Evolutionary conservation across 371 early-diverging fungal species (phyloP), one percentile per base, ranked within the genome.

Genomic region (Funneliformis caledonium): DNA sequence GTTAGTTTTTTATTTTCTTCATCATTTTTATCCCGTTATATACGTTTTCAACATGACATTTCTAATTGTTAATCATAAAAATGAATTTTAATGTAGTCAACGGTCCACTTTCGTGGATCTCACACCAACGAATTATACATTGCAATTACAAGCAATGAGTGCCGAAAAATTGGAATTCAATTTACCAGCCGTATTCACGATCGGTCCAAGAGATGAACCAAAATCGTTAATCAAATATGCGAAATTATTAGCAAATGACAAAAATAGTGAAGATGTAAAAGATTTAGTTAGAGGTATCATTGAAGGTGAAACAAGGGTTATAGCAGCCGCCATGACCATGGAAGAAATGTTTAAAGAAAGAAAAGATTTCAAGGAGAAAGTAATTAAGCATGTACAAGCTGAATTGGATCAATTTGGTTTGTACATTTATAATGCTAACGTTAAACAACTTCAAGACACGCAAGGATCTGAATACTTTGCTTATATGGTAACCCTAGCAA

Each of bases 231-330:
- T 73, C 60, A 84, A 82, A 50, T 89, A 88, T 77, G 90, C 87
- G 6, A 81, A 82, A 31, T 76, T 88, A 42, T 81, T 89, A 70
- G 82, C 79, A 9, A 68, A 47, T 11, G 77, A 78, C 14, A 83
- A 81, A 33, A 65, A 75, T 42, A 37, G 33, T 8, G 80, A 82
- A 12, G 78, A 87, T n/a, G 76, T 83, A 16, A 76, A 62, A n/a
- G 88, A 89, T 37, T 72, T 89, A 22, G 87, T 90, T 56, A 75
- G 82, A 31, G 90, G 90, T 86, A 83, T 90, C 64, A 86, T 90
- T 47, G 89, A 90, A 82, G 90, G 90, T 68, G 90, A 90, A 81
- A 89, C 88, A 33, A 82, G 89, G 50, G 90, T 89, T 31, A 82
- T 90, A 59, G 89, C 88, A 56, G 88, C 88, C 5, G 78, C 77